phyloP scores from a whole-genome alignment of 2,329 filamentous ascomycete species.

The Alternaria infectoria region DNA sequence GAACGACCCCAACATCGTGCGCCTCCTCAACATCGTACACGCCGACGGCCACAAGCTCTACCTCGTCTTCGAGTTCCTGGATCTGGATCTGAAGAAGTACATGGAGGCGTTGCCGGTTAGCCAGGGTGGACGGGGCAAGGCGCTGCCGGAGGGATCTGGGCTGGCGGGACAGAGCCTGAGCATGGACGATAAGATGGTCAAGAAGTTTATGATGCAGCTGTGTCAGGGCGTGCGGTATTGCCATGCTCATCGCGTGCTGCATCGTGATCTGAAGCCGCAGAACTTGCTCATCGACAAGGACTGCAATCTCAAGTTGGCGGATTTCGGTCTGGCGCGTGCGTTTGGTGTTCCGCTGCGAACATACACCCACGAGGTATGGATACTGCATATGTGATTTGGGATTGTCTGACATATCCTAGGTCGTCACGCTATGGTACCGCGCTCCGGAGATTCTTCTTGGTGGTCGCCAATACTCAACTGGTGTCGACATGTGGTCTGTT shows the following conservation, averaged over 20 bases:
- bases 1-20: slow-evolving; percentile 88
- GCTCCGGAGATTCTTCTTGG: slow-evolving; percentile 89
- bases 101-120: slow-evolving; percentile 88
- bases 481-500: slow-evolving; percentile 95
- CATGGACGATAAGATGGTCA: slow-evolving; percentile 80
- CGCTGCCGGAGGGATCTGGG: slow-evolving; percentile 78
- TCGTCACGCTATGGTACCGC: slow-evolving; percentile 93
- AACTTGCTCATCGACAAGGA: slow-evolving; percentile 86
- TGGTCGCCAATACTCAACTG: slow-evolving; percentile 89
- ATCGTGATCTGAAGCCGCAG: slow-evolving; percentile 89
- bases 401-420: slow-evolving; percentile 52
- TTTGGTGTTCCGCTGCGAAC: slow-evolving; percentile 91
- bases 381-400: neutral
- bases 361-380: slow-evolving; percentile 80
- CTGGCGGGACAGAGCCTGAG: slow-evolving; percentile 70
- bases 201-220: slow-evolving; percentile 91
- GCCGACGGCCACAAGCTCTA: slow-evolving; percentile 95
- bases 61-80: slow-evolving; percentile 90
- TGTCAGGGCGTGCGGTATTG: slow-evolving; percentile 86
- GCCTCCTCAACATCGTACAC: slow-evolving; percentile 89
- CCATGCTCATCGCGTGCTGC: slow-evolving; percentile 84
- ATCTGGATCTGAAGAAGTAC: slow-evolving; percentile 92
- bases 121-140: slow-evolving; percentile 84
- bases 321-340: slow-evolving; percentile 87
- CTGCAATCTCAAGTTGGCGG: slow-evolving; percentile 86